Percentiles rank a stretch among this genome's conserved stretches.
Evolutionary conservation across 1,284 basidiomycete genomes (phyloP).

Genomic region (Rhodotorula sp.): DNA sequence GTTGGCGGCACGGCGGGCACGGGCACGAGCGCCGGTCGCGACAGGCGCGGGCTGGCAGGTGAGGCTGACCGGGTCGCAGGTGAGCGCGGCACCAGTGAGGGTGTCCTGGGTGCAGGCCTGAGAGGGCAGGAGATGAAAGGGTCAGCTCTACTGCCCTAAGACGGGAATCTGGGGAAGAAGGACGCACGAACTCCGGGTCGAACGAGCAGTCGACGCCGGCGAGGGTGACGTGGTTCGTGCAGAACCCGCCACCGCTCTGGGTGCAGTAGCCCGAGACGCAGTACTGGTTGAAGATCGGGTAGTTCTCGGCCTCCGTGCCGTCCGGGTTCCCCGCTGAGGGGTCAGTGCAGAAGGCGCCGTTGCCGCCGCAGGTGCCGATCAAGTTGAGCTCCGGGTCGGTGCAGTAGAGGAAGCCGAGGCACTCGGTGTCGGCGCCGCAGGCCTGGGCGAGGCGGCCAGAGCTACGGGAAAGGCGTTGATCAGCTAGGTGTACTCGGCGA

Average conservation of each 20-base stretch:
- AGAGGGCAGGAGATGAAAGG: no score
- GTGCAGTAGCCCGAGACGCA: conserved; percentile 10
- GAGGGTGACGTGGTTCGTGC: conserved; percentile 5
- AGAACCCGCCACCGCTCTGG: conserved; percentile 2
- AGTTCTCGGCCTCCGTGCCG: conserved; percentile 10
- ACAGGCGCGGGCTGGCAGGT: conserved; percentile 5
- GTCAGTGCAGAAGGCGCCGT: conserved; percentile 28
- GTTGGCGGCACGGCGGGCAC: conserved; percentile 20
- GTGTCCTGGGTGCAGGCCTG: conserved; percentile 9
- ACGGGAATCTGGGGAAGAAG: neutral
- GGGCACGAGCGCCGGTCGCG: conserved; percentile 17
- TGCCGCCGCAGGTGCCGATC: conserved; percentile 19
- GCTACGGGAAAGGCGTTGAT: neutral
- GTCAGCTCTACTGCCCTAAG: neutral
- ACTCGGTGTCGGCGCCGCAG: conserved; percentile 15
- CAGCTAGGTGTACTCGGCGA: neutral
- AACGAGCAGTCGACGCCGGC: conserved; percentile 21
- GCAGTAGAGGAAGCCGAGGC: conserved; percentile 22
- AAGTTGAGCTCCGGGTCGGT: neutral
- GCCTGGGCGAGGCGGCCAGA: conserved; percentile 1
- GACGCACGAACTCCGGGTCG: conserved; percentile 22
- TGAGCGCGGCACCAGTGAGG: neutral
- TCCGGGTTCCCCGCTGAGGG: neutral
- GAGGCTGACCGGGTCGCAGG: neutral
- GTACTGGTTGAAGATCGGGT: conserved; percentile 11